phyloP scores from a whole-genome alignment of 1,284 basidiomycete species.

The Cystobasidium pallidum region DNA sequence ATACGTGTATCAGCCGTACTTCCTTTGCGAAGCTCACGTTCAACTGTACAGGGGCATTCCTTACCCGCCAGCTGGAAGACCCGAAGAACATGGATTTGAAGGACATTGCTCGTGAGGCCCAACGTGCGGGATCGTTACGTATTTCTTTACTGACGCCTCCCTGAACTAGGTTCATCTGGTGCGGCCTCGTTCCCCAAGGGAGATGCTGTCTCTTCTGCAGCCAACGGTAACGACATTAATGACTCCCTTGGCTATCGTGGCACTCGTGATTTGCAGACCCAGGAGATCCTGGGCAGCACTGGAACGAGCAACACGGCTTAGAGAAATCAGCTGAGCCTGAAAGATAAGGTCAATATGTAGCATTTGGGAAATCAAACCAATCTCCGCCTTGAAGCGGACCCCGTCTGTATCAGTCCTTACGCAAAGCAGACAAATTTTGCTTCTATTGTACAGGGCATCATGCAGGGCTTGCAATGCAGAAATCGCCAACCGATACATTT shows the following conservation, averaged over 20 bases:
- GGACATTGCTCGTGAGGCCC: slow-evolving; percentile 29
- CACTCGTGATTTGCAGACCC: background rate
- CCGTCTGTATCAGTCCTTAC: background rate
- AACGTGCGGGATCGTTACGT: background rate
- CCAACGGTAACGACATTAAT: background rate
- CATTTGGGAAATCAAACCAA: background rate
- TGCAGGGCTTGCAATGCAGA: too few relatives aligned
- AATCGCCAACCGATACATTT: too few relatives aligned
- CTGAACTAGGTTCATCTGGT: slow-evolving; percentile 24
- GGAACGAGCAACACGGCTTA: slow-evolving; percentile 10
- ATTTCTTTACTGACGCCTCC: too few relatives aligned
- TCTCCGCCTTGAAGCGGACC: background rate
- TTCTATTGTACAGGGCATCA: too few relatives aligned
- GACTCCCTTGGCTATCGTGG: background rate
- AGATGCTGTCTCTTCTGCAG: slow-evolving; percentile 29
- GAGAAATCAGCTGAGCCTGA: background rate
- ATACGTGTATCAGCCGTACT: background rate
- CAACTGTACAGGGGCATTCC: slow-evolving; percentile 13
- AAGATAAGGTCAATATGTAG: background rate
- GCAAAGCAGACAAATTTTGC: too few relatives aligned
- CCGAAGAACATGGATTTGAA: slow-evolving; percentile 41
- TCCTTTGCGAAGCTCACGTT: background rate
- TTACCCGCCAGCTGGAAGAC: slow-evolving; percentile 27
- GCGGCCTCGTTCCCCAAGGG: slow-evolving; percentile 30
- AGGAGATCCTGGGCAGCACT: slow-evolving; percentile 10